Evolutionary conservation across 305 asterid species (phyloP).

Genomic region (Fraxinus sp.): DNA sequence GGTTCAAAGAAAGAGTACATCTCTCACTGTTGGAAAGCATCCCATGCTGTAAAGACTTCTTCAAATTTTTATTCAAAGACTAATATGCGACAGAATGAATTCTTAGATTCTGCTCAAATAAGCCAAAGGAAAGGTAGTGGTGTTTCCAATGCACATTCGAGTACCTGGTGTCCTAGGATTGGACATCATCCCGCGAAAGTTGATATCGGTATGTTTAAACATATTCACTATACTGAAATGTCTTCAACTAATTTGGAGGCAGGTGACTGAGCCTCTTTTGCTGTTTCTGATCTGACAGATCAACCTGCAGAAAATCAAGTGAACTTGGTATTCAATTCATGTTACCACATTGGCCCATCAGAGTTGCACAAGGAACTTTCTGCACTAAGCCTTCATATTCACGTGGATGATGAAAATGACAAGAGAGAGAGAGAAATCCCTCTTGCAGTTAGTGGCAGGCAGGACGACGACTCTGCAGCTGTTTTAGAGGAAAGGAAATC

Average conservation of each 20-base stretch:
- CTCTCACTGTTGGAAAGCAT: constrained; percentile 13
- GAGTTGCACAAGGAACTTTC: constrained; percentile 4
- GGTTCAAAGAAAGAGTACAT: constrained; percentile 22
- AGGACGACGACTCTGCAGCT: background rate
- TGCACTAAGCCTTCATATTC: constrained; percentile 8
- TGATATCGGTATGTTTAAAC: constrained; percentile 7
- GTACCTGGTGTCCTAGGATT: constrained; percentile 8
- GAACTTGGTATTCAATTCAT: constrained; percentile 17
- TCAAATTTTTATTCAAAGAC: constrained; percentile 8
- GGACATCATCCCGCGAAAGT: constrained; percentile 16
- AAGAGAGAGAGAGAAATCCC: constrained; percentile 13
- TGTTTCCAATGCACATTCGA: constrained; percentile 8
- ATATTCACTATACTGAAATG: constrained; percentile 11
- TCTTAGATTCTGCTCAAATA: constrained; percentile 10
- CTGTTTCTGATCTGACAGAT: background rate
- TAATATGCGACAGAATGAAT: constrained; percentile 14
- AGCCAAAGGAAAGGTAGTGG: constrained; percentile 7
- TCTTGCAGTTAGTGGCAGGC: constrained; percentile 18
- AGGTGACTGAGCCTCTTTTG: constrained; percentile 1
- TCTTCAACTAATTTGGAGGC: constrained; percentile 16
- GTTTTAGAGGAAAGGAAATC: constrained; percentile 13
- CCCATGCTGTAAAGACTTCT: constrained; percentile 7
- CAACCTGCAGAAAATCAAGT: constrained; percentile 13
- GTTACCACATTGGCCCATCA: background rate
- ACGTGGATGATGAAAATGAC: constrained; percentile 1